Percentiles rank a stretch among this genome's conserved stretches.
Evolutionary conservation across 495 filamentous ascomycete genomes (phyloP).

Genomic region (Xylaria venustula): DNA sequence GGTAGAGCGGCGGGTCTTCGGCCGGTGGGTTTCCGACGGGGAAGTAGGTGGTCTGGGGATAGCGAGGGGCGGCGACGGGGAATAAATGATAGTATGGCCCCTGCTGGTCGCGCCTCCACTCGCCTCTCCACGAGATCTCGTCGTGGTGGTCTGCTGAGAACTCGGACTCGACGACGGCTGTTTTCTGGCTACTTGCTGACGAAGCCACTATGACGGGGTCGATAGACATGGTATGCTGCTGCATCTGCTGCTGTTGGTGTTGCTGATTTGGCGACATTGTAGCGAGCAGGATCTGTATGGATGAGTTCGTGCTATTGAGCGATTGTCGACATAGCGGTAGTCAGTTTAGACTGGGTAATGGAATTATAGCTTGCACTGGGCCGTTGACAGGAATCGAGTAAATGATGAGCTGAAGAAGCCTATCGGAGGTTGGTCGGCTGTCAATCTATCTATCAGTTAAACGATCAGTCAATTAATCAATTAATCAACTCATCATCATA

Average conservation of each 20-base stretch:
- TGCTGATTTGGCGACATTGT: too few relatives aligned
- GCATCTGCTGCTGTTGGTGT: too few relatives aligned
- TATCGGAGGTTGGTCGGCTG: too few relatives aligned
- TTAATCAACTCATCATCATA: too few relatives aligned
- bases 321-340: not conserved
- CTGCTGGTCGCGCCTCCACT: too few relatives aligned
- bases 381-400: too few relatives aligned
- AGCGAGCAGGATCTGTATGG: not conserved
- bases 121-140: too few relatives aligned
- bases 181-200: not conserved
- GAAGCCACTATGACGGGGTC: not conserved
- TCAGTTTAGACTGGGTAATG: too few relatives aligned
- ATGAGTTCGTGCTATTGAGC: not conserved
- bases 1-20: not conserved
- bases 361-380: too few relatives aligned
- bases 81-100: not conserved
- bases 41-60: not conserved
- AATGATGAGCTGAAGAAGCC: too few relatives aligned
- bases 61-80: not conserved
- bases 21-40: not conserved
- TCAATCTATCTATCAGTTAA: not conserved
- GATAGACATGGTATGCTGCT: too few relatives aligned
- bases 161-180: not conserved
- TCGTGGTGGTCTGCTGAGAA: too few relatives aligned
- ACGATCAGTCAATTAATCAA: not conserved